Evolutionary conservation across 2,329 filamentous ascomycete genomes (phyloP).

Genomic region (Colletotrichum trifolii): DNA sequence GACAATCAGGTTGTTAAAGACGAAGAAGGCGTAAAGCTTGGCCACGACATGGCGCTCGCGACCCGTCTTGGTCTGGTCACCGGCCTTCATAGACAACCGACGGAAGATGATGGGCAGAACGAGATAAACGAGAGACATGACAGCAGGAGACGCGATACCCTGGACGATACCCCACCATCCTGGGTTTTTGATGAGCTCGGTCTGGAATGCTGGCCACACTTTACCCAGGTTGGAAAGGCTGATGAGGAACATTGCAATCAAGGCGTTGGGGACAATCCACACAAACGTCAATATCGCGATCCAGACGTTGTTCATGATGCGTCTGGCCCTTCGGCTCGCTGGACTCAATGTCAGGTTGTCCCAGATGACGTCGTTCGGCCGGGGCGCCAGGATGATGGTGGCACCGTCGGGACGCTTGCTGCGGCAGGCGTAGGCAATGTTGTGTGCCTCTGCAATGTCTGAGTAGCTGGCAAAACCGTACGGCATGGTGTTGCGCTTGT

Average conservation of each 20-base stretch:
- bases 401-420: conserved; percentile 85
- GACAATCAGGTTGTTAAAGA: conserved; percentile 95
- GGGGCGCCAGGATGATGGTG: conserved; percentile 81
- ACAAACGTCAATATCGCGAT: conserved; percentile 81
- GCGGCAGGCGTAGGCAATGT: conserved; percentile 83
- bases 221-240: conserved; percentile 83
- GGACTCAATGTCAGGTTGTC: conserved; percentile 84
- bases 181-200: conserved; percentile 69
- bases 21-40: conserved; percentile 94
- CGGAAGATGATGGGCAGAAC: conserved; percentile 92
- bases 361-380: conserved; percentile 95
- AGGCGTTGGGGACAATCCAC: conserved; percentile 92
- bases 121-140: conserved; percentile 89
- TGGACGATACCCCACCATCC: conserved; percentile 87
- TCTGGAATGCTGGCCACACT: conserved; percentile 82
- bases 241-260: conserved; percentile 93
- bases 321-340: conserved; percentile 75
- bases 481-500: conserved; percentile 87
- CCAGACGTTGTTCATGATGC: conserved; percentile 86
- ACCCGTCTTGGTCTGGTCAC: conserved; percentile 91
- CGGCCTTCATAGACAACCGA: conserved; percentile 82
- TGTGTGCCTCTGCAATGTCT: conserved; percentile 87
- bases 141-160: conserved; percentile 87
- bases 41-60: conserved; percentile 90
- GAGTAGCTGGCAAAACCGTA: conserved; percentile 97